Conservation (phyloP, 257 asterid species). For the Fraxinus americana region DNA sequence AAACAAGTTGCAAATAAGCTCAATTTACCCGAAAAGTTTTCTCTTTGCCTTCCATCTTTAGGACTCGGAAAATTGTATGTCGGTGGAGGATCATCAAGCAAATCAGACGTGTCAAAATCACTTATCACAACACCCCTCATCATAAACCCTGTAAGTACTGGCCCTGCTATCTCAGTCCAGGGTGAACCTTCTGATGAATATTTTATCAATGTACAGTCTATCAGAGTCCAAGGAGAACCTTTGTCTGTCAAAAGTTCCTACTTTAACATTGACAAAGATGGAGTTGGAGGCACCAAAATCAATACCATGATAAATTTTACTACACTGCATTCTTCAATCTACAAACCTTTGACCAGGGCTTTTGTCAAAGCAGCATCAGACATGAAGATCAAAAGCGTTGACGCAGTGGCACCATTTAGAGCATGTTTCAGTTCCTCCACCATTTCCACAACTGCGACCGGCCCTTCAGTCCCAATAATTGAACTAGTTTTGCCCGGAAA, state of each 20-base stretch:
- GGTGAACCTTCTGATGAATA: constrained; percentile 53
- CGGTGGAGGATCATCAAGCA: constrained; percentile 11
- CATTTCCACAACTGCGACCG: constrained; percentile 32
- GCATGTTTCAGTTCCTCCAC: constrained; percentile 47
- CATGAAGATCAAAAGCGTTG: constrained; percentile 40
- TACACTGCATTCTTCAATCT: constrained; percentile 38
- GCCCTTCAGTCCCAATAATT: constrained; percentile 44
- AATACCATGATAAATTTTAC: constrained; percentile 49
- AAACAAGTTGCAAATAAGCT: constrained; percentile 30
- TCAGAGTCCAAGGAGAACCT: constrained; percentile 34
- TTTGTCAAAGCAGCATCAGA: constrained; percentile 39
- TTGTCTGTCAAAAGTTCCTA: constrained; percentile 36
- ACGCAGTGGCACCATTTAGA: constrained; percentile 48
- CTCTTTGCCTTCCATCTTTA: constrained; percentile 38
- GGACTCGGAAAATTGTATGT: constrained; percentile 31
- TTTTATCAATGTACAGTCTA: constrained; percentile 43
- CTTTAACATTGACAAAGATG: constrained; percentile 33
- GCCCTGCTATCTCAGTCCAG: neutral
- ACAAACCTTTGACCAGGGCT: constrained; percentile 45
- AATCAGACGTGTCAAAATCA: neutral
- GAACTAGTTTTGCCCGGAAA: constrained; percentile 50
- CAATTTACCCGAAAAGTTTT: constrained; percentile 26
- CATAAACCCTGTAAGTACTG: constrained; percentile 38
- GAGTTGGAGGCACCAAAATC: constrained; percentile 63
- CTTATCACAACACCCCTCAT: constrained; percentile 37